Percentiles rank a stretch among this genome's conserved stretches.
Conservation (phyloP, 306 rosid genomes). For the Cicer cuneatum region DNA sequence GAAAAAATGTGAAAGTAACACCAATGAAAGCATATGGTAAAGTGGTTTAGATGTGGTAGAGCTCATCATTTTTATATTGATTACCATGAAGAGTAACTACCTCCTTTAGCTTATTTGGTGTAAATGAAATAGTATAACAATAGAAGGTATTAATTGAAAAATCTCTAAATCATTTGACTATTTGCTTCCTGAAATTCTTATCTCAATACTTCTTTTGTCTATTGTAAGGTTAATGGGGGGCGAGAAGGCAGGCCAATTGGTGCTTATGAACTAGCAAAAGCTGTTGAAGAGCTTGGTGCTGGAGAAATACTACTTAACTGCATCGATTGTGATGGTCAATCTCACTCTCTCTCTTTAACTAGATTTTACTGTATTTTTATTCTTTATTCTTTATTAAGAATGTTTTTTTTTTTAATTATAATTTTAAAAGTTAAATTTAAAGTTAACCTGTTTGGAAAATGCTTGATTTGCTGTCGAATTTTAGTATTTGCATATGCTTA, state of each 20-base stretch:
- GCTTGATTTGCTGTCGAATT: not conserved
- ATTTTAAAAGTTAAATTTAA: not conserved
- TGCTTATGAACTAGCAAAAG: slow-evolving; percentile 94
- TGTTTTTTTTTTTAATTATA: not conserved
- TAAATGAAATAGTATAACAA: too few relatives aligned
- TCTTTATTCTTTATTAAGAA: not conserved
- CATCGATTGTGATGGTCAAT: slow-evolving; percentile 92
- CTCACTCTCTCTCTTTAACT: slow-evolving; percentile 23
- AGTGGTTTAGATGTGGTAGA: not conserved
- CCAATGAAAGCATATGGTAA: not conserved
- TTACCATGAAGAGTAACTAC: not conserved
- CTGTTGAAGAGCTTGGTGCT: slow-evolving; percentile 95
- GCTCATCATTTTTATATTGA: not conserved
- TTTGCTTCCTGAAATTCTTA: not conserved
- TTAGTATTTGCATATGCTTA: slow-evolving; percentile 5
- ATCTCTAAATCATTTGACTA: not conserved
- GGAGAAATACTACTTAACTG: slow-evolving; percentile 97
- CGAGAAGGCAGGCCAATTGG: slow-evolving; percentile 95
- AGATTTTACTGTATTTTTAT: not conserved
- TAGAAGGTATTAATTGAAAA: too few relatives aligned
- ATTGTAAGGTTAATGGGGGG: slow-evolving; percentile 79
- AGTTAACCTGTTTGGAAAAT: not conserved
- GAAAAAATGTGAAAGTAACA: not conserved
- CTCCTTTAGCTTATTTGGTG: too few relatives aligned
- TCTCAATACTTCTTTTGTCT: slow-evolving; percentile 37